Evolutionary conservation across 2,329 filamentous ascomycete genomes (phyloP), one percentile per base, ranked within the genome.

Genomic region (Xylariaceae sp.): DNA sequence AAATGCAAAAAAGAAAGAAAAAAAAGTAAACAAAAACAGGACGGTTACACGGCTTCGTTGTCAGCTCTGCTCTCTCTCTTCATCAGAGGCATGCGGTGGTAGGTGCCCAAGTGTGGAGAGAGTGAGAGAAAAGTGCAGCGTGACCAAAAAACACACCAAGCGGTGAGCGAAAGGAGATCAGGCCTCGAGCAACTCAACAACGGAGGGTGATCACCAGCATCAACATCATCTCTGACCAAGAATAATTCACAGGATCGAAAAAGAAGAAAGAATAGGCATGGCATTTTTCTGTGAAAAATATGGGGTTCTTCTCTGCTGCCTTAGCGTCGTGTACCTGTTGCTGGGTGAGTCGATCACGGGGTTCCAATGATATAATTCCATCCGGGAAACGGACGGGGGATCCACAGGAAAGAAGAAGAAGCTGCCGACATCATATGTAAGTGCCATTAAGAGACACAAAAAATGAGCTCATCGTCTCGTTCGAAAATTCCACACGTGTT

Each of bases 101-200:
- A 57, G 59, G 56, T 54, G 55, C 54, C 56, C 51, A 56, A 52
- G 48, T 34, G 49, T 51, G 47, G 57, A 59, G 59, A 30, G 23
- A 30, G 23, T 18, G 17, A 30, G 23, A 30, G 23, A 5, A 6
- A 30, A 6, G 59, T 13, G 37, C 17, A 35, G 49, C 59, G 61
- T 61, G 47, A 41, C 53, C 53, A 58, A 60, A 61, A 55, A 50
- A 30, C 23, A 30, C 57, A 54, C 49, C 48, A 64, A 56, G 60
- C 62, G 62, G 62, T 64, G 62, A 64, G 56, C 39, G 51, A 55
- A 11, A 61, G 57, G 59, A 60, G 57, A 62, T 62, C 60, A 58
- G 57, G 62, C 56, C 5, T 62, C 57, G 37, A 51, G 62, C 55
- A 57, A 56, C 56, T 45, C 56, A 59, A 56, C 45, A 58, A 56